These are phyloP conservation scores for Fragilaria crotonensis DNA, from an alignment of 108 stramenopile genomes.

Conservation along the genomic window DNA sequence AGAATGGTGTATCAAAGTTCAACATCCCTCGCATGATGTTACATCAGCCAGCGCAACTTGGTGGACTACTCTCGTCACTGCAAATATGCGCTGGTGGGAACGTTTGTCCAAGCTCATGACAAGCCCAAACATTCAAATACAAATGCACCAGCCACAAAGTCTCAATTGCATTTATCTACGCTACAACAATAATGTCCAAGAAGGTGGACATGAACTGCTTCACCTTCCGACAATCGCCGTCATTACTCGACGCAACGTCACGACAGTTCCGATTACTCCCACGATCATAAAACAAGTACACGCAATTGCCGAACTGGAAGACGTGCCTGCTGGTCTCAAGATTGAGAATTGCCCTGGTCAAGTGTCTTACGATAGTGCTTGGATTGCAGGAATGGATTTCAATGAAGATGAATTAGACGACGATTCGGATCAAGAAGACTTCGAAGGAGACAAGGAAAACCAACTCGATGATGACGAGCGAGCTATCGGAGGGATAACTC, in stretches of 20 bases:
- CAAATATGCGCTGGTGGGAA: slow-evolving; percentile 7
- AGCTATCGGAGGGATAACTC: not conserved
- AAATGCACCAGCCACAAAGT: not conserved
- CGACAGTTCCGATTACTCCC: slow-evolving; percentile 17
- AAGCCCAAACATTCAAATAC: slow-evolving; percentile 11
- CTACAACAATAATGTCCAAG: slow-evolving; percentile 9
- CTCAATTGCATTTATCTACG: slow-evolving; percentile 10
- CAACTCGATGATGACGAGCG: not conserved
- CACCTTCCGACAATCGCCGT: slow-evolving; percentile 9
- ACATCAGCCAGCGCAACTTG: not conserved
- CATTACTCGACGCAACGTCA: slow-evolving; percentile 10
- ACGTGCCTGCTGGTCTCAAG: slow-evolving; percentile 12
- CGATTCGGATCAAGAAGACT: not conserved
- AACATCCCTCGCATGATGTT: slow-evolving; percentile 15
- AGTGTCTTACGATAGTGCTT: slow-evolving; percentile 6
- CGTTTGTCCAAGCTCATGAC: slow-evolving; percentile 18
- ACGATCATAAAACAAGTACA: slow-evolving; percentile 16
- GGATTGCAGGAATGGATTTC: slow-evolving; percentile 29
- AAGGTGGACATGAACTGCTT: slow-evolving; percentile 18
- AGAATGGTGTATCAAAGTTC: slow-evolving; percentile 6
- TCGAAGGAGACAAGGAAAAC: not conserved
- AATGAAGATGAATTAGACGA: not conserved
- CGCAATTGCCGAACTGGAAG: slow-evolving; percentile 9
- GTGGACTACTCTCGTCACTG: slow-evolving; percentile 21
- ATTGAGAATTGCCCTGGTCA: not conserved